phyloP scores from a whole-genome alignment of 768 basidiomycete genomes.

The Artomyces pyxidatus region DNA sequence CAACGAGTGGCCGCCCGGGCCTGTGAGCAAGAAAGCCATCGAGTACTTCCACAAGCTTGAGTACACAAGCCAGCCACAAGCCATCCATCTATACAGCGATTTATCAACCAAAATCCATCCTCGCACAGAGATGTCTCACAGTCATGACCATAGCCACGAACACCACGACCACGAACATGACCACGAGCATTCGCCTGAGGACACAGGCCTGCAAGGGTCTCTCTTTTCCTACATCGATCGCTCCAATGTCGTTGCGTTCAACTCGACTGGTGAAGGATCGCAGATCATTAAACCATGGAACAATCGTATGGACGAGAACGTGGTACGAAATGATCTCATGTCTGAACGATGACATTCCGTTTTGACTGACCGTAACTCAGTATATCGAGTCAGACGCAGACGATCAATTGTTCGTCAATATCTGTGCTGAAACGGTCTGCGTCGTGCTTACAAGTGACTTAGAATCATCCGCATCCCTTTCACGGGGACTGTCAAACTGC shows the following conservation, averaged over 20 bases:
- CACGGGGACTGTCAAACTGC: slow-evolving; percentile 78
- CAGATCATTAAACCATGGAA: slow-evolving; percentile 86
- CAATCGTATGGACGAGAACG: slow-evolving; percentile 57
- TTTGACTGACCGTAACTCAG: slow-evolving; percentile 30
- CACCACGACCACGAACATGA: slow-evolving; percentile 49
- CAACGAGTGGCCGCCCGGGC: too few species aligned
- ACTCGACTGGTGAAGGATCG: slow-evolving; percentile 43
- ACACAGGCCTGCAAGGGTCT: slow-evolving; percentile 53
- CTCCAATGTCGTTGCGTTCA: slow-evolving; percentile 73
- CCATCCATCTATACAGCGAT: too few species aligned
- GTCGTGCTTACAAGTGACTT: neutral
- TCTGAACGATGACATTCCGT: neutral
- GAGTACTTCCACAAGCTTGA: neutral
- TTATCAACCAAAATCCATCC: too few species aligned
- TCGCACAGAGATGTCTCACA: slow-evolving; percentile 38
- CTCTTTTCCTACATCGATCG: slow-evolving; percentile 72
- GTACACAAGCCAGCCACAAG: too few species aligned
- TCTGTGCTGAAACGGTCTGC: neutral
- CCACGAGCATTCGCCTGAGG: slow-evolving; percentile 37
- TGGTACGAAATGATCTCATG: slow-evolving; percentile 36
- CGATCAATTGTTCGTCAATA: slow-evolving; percentile 81
- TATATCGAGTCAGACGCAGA: slow-evolving; percentile 85
- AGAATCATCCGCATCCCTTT: slow-evolving; percentile 85
- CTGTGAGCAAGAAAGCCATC: too few species aligned
- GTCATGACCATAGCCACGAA: slow-evolving; percentile 49